Conservation (phyloP, 2,329 filamentous ascomycete genomes). For the Xylaria sp. region DNA sequence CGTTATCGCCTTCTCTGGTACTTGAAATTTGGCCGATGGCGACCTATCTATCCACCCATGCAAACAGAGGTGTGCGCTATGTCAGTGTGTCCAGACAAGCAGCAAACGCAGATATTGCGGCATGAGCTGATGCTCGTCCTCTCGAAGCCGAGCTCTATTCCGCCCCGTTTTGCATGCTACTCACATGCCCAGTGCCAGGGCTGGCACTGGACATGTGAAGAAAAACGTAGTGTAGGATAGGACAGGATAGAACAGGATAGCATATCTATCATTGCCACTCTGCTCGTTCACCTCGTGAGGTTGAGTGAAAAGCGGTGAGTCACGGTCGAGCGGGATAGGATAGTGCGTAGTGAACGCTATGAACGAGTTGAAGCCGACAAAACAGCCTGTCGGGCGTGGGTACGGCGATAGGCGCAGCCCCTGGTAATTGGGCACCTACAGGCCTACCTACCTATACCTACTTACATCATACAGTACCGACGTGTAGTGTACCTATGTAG, state of each 20-base stretch:
- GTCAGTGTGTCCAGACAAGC: not conserved
- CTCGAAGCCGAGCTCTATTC: slow-evolving; percentile 12
- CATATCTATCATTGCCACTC: slow-evolving; percentile 15
- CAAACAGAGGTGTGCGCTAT: not conserved
- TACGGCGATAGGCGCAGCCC: slow-evolving; percentile 18
- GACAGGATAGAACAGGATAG: not conserved
- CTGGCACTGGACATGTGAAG: not conserved
- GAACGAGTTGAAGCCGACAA: slow-evolving; percentile 15
- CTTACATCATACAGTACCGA: slow-evolving; percentile 25
- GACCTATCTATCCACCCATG: not conserved
- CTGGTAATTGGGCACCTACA: slow-evolving; percentile 16
- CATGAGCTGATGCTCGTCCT: slow-evolving; percentile 5
- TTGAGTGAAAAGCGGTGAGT: slow-evolving; percentile 32
- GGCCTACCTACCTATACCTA: not conserved
- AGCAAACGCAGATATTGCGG: not conserved
- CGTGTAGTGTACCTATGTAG: slow-evolving; percentile 1
- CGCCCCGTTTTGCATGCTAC: slow-evolving; percentile 22
- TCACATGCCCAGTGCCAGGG: not conserved
- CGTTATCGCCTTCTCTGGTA: not conserved
- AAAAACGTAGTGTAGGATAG: not conserved
- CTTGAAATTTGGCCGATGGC: not conserved
- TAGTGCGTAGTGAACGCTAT: slow-evolving; percentile 3
- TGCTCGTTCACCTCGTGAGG: slow-evolving; percentile 11
- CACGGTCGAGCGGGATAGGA: slow-evolving; percentile 8
- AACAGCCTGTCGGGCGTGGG: slow-evolving; percentile 23